Percentiles rank a stretch among this genome's conserved stretches.
These are phyloP conservation scores for Xerocomus spinulosus DNA, from an alignment of 768 basidiomycete species.

Conservation along the genomic window DNA sequence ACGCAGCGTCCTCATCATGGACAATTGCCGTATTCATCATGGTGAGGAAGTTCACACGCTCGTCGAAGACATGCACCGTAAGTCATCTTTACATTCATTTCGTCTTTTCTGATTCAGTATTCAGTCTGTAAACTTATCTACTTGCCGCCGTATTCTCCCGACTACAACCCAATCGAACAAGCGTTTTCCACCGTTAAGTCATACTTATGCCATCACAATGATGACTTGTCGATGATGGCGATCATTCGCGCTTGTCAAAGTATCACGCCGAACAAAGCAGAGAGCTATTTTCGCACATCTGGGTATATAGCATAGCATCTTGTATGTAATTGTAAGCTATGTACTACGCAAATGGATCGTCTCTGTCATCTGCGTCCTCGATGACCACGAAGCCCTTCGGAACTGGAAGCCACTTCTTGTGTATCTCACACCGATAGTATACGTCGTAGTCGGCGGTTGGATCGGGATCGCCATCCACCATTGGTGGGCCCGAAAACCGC, in stretches of 20 bases:
- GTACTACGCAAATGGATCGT: not conserved
- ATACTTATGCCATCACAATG: not conserved
- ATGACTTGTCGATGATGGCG: not conserved
- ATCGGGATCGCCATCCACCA: no score
- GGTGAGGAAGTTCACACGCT: constrained; percentile 14
- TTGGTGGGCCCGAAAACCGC: not conserved
- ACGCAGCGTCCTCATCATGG: constrained; percentile 15
- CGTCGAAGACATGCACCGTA: no score
- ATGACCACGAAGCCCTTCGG: no score
- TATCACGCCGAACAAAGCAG: constrained; percentile 2
- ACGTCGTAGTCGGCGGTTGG: no score
- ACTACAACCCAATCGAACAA: constrained; percentile 29
- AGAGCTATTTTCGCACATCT: constrained; percentile 2
- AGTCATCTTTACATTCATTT: constrained; percentile 20
- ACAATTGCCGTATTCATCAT: constrained; percentile 27
- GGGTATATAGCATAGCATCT: constrained; percentile 2
- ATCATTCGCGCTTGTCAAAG: constrained; percentile 1
- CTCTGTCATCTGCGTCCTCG: not conserved
- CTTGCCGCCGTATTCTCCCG: constrained; percentile 27
- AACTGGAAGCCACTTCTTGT: no score
- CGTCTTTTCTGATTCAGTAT: not conserved
- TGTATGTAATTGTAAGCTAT: not conserved
- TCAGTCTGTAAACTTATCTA: constrained; percentile 25
- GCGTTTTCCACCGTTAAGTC: not conserved
- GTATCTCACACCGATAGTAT: no score